A percentile compares a stretch with the other conserved stretches of the same genome.
Conservation (phyloP, 352 stramenopile species). For the Phytophthora vignae region DNA sequence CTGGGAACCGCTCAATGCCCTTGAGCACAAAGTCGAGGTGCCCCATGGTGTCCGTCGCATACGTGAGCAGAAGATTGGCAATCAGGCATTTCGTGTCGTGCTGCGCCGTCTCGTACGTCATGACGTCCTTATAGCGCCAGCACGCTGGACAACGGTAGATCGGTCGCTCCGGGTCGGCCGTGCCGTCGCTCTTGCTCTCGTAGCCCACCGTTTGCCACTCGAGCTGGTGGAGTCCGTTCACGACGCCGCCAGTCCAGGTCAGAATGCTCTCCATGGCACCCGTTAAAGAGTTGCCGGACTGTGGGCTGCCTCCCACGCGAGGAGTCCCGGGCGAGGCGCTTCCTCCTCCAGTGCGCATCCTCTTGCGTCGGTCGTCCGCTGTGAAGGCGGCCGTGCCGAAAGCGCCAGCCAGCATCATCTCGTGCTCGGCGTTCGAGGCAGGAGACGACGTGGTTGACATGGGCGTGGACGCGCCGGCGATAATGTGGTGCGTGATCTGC, state of each 20-base stretch:
- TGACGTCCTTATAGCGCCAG: conserved; percentile 87
- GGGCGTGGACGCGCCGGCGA: conserved; percentile 69
- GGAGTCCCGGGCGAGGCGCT: conserved; percentile 39
- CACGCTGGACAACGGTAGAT: conserved; percentile 87
- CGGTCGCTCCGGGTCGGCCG: conserved; percentile 69
- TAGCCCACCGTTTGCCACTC: conserved; percentile 87
- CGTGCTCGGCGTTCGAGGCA: conserved; percentile 73
- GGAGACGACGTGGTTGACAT: conserved; percentile 74
- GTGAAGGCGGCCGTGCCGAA: conserved; percentile 61
- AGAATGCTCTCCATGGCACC: conserved; percentile 81
- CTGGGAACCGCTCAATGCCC: conserved; percentile 74
- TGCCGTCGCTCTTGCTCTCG: conserved; percentile 78
- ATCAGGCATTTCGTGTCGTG: conserved; percentile 89
- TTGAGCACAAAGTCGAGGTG: conserved; percentile 85
- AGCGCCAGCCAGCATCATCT: conserved; percentile 53
- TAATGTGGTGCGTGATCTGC: conserved; percentile 80
- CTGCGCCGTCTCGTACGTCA: conserved; percentile 85
- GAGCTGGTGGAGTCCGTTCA: conserved; percentile 80
- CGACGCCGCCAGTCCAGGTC: conserved; percentile 73
- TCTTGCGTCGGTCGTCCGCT: conserved; percentile 73
- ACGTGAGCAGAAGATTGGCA: conserved; percentile 82
- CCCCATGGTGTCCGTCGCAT: conserved; percentile 81
- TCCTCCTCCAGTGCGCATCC: conserved; percentile 54
- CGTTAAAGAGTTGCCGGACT: conserved; percentile 55
- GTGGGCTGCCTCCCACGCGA: conserved; percentile 35